These are phyloP conservation scores for Scutellaria minor DNA, from an alignment of 257 asterid genomes.

Conservation along the genomic window DNA sequence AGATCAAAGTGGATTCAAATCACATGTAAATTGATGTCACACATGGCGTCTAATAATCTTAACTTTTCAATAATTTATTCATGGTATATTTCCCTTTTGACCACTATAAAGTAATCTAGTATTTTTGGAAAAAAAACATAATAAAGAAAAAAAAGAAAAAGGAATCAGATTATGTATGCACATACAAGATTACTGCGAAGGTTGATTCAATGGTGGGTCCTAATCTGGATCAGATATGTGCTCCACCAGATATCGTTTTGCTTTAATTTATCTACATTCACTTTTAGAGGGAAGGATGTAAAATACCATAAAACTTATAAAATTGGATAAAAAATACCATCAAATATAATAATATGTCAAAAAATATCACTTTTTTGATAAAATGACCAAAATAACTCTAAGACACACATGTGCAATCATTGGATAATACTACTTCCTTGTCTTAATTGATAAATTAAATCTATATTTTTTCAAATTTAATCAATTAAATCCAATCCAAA, in stretches of 20 bases:
- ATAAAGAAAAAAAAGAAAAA: too few species aligned
- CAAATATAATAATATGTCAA: too few species aligned
- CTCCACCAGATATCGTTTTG: constrained; percentile 30
- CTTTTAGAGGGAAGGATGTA: too few species aligned
- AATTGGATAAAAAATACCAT: too few species aligned
- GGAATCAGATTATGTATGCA: constrained; percentile 1
- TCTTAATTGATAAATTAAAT: too few species aligned
- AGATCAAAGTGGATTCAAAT: constrained; percentile 25
- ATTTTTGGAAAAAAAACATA: not conserved
- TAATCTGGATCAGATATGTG: constrained; percentile 30
- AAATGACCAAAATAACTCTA: too few species aligned
- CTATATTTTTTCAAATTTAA: too few species aligned
- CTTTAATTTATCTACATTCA: constrained; percentile 1
- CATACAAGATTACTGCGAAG: not conserved
- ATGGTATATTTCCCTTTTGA: constrained; percentile 38
- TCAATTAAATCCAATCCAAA: too few species aligned
- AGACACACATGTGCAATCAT: too few species aligned
- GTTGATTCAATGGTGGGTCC: constrained; percentile 25
- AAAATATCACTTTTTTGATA: too few species aligned
- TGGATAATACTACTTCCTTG: too few species aligned
- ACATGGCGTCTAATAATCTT: constrained; percentile 23
- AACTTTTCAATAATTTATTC: constrained; percentile 29
- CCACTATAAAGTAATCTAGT: constrained; percentile 17
- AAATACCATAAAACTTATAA: too few species aligned
- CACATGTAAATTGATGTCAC: constrained; percentile 16